phyloP scores from a whole-genome alignment of 148 eudicot genomes.

The Cornus florida region DNA sequence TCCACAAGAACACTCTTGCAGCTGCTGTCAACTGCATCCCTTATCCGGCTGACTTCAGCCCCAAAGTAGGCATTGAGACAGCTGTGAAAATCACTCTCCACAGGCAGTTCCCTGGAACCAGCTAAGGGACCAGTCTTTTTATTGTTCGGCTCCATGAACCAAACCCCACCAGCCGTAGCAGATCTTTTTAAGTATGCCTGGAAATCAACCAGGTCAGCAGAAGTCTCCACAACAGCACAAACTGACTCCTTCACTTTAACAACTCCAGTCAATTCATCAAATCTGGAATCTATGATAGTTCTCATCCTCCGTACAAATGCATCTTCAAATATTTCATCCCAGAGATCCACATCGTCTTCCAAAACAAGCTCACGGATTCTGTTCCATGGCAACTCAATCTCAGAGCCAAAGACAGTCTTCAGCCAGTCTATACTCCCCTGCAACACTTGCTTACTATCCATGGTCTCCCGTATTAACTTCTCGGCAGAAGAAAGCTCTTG shows the following conservation, averaged over 20 bases:
- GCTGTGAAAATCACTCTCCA: constrained; percentile 68
- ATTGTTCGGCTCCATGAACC: constrained; percentile 69
- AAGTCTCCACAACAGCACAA: constrained; percentile 38
- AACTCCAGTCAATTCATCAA: constrained; percentile 38
- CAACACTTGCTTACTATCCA: constrained; percentile 86
- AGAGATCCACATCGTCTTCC: constrained; percentile 81
- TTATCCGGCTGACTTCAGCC: constrained; percentile 71
- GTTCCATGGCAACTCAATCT: constrained; percentile 94
- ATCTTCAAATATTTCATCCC: constrained; percentile 97
- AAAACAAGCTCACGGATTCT: constrained; percentile 90
- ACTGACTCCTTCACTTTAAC: constrained; percentile 66
- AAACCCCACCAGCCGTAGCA: constrained; percentile 71
- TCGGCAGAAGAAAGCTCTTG: constrained; percentile 82
- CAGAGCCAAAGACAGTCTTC: constrained; percentile 90
- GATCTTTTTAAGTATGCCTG: constrained; percentile 58
- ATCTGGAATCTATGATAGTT: constrained; percentile 61
- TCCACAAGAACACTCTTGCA: constrained; percentile 79
- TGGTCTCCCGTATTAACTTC: constrained; percentile 78
- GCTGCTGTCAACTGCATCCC: constrained; percentile 82
- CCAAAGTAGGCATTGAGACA: constrained; percentile 90
- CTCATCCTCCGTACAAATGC: constrained; percentile 88
- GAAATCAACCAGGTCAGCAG: constrained; percentile 46
- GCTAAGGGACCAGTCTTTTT: constrained; percentile 48
- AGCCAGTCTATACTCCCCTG: constrained; percentile 97
- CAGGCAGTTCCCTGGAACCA: constrained; percentile 44